Percentiles rank a stretch among this genome's conserved stretches.
phyloP scores from a whole-genome alignment of 257 asterid genomes.

The Voacanga thouarsii region DNA sequence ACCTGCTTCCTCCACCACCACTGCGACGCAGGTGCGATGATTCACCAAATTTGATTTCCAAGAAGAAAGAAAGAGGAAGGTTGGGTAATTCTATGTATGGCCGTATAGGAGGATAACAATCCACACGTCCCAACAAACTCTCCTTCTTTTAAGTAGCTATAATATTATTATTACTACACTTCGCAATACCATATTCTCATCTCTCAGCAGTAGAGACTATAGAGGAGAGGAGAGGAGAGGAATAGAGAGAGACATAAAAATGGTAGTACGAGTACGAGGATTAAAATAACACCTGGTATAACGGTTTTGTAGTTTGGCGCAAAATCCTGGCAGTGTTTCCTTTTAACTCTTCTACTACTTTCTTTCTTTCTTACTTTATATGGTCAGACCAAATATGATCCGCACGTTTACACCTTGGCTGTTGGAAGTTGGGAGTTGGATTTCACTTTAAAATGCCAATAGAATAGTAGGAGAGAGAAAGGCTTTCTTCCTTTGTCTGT shows the following conservation, averaged over 20 bases:
- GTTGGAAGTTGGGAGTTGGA: background rate
- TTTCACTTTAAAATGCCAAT: background rate
- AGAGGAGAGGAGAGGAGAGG: no score
- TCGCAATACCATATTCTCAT: background rate
- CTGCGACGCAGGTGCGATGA: background rate
- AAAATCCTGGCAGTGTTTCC: no score
- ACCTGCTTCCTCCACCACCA: background rate
- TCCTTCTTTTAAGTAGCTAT: background rate
- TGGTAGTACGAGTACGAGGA: no score
- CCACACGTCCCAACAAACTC: constrained; percentile 8
- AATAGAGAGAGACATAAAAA: background rate
- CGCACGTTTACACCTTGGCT: background rate
- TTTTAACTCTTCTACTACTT: background rate
- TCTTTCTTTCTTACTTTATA: background rate
- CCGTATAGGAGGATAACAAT: background rate
- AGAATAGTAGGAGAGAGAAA: background rate
- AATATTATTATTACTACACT: background rate
- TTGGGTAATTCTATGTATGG: background rate
- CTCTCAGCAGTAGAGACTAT: no score
- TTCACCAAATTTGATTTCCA: background rate
- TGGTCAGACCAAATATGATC: constrained; percentile 7
- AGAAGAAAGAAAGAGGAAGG: background rate
- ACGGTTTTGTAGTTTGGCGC: background rate
- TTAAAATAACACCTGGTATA: background rate
- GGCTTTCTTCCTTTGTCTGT: background rate